A percentile compares a stretch with the other conserved stretches of the same genome.
phyloP scores from a whole-genome alignment of 768 basidiomycete species.

The Podaxis mareebaensis region DNA sequence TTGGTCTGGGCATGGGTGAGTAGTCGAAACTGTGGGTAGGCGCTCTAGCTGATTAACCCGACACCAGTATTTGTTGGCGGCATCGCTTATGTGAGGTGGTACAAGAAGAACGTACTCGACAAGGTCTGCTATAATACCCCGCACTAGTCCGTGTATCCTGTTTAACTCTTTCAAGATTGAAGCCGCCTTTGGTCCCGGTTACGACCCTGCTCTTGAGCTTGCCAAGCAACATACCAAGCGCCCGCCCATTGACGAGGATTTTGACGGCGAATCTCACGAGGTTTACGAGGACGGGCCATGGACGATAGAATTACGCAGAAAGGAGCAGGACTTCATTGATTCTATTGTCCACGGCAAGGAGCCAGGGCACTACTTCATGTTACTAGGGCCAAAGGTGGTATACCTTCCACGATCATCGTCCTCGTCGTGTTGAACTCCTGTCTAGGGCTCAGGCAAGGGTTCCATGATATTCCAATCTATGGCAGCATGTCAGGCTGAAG shows the following conservation, averaged over 20 bases:
- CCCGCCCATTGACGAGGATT: conserved; percentile 23
- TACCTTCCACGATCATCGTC: conserved; percentile 9
- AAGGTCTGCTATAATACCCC: conserved; percentile 51
- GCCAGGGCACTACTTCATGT: conserved; percentile 70
- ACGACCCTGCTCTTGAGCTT: conserved; percentile 80
- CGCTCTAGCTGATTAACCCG: conserved; percentile 9
- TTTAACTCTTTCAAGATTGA: conserved; percentile 55
- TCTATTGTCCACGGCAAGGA: conserved; percentile 75
- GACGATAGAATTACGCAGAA: conserved; percentile 65
- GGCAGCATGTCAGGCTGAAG: conserved; percentile 65
- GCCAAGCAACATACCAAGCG: conserved; percentile 47
- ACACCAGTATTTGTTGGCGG: conserved; percentile 67
- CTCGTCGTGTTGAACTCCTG: conserved; percentile 9
- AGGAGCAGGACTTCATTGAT: conserved; percentile 77
- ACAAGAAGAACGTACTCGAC: conserved; percentile 78
- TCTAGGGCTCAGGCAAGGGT: conserved; percentile 76
- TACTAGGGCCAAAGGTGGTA: conserved; percentile 82
- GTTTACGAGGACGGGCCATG: conserved; percentile 40
- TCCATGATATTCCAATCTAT: conserved; percentile 86
- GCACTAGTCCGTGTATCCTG: neutral
- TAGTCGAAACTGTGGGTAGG: conserved; percentile 11
- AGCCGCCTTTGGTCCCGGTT: conserved; percentile 74
- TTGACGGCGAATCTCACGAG: conserved; percentile 28
- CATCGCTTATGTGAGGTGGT: conserved; percentile 72
- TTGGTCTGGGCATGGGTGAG: conserved; percentile 63